These are phyloP conservation scores for Acorus gramineus DNA, from an alignment of 106 monocot species.

Conservation along the genomic window DNA sequence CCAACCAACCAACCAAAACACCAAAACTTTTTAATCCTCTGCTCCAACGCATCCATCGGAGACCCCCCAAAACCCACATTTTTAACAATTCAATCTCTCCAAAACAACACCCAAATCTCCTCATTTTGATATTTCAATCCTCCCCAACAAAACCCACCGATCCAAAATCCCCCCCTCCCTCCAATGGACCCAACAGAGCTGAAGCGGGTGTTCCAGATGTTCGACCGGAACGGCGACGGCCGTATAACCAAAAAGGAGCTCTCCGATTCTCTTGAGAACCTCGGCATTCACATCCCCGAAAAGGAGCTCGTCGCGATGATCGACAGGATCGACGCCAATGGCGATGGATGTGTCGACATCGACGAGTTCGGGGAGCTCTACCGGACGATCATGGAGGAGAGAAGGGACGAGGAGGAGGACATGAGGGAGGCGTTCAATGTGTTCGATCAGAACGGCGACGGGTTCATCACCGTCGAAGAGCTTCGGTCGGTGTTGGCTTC, in stretches of 20 bases:
- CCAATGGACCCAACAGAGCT: constrained; percentile 16
- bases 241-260: constrained; percentile 25
- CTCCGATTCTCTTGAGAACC: constrained; percentile 21
- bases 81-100: too few species aligned
- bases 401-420: constrained; percentile 39
- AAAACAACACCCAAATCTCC: too few species aligned
- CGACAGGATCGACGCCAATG: constrained; percentile 21
- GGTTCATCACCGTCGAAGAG: constrained; percentile 44
- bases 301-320: constrained; percentile 23
- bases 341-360: constrained; percentile 15
- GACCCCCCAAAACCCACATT: too few species aligned
- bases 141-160: too few species aligned
- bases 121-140: too few species aligned
- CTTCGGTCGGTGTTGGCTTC: constrained; percentile 33
- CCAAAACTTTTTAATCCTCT: too few species aligned
- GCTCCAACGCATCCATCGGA: too few species aligned
- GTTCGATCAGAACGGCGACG: constrained; percentile 52
- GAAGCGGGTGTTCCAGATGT: constrained; percentile 22
- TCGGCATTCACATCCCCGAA: constrained; percentile 29
- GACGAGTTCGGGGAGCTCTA: constrained; percentile 30
- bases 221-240: constrained; percentile 34
- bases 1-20: too few species aligned
- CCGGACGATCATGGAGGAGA: constrained; percentile 28
- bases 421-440: constrained; percentile 55
- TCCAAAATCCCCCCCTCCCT: too few species aligned